Percentiles rank a stretch among this genome's conserved stretches.
These are phyloP conservation scores for Geoglossum glabrum DNA, from an alignment of 495 filamentous ascomycete genomes.

Conservation along the genomic window DNA sequence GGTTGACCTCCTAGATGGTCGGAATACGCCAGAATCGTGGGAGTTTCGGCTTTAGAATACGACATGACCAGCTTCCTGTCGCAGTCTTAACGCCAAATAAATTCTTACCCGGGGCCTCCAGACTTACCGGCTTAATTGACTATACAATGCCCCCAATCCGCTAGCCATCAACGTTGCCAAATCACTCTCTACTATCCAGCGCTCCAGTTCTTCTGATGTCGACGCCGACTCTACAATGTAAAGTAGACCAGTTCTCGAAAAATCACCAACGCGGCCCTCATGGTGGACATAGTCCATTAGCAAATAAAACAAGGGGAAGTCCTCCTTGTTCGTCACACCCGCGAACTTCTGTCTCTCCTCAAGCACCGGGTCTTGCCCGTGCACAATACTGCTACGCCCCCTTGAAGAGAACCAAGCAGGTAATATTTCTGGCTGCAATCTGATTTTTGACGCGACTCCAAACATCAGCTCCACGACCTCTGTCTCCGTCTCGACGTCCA, in stretches of 20 bases:
- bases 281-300: conserved; percentile 91
- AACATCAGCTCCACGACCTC: conserved; percentile 82
- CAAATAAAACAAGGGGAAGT: conserved; percentile 89
- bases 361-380: conserved; percentile 13
- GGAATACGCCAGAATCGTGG: conserved; percentile 66
- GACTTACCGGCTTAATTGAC: conserved; percentile 65
- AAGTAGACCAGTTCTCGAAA: conserved; percentile 84
- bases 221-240: conserved; percentile 92
- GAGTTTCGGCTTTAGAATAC: conserved; percentile 40
- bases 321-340: conserved; percentile 70
- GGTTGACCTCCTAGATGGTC: conserved; percentile 49
- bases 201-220: conserved; percentile 58
- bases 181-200: conserved; percentile 94
- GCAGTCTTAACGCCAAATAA: background rate
- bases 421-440: conserved; percentile 65
- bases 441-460: conserved; percentile 84
- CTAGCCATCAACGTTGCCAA: conserved; percentile 93
- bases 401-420: conserved; percentile 65
- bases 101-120: background rate
- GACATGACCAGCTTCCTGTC: conserved; percentile 22
- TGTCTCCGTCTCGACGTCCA: conserved; percentile 52
- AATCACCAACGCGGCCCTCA: conserved; percentile 81
- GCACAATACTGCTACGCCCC: conserved; percentile 15
- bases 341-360: conserved; percentile 46
- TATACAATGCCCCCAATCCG: conserved; percentile 85